Conservation (phyloP, 2,329 filamentous ascomycete genomes). For the Lecanicillium sp. region DNA sequence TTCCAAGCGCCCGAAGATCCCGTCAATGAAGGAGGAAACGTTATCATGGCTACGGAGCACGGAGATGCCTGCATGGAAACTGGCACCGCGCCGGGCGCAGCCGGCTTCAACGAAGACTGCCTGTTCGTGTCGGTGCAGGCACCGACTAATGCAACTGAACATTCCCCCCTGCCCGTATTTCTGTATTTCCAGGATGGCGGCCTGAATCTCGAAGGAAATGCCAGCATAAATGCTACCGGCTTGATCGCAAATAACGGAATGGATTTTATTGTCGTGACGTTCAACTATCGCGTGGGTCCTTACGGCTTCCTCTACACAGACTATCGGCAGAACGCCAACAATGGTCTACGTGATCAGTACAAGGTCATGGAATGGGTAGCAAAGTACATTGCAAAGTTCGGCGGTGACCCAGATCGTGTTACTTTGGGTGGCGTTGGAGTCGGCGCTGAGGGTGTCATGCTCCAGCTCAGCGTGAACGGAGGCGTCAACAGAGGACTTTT, state of each 20-base stretch:
- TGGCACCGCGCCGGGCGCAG: slow-evolving; percentile 19
- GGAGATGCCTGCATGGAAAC: slow-evolving; percentile 28
- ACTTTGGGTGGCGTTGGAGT: slow-evolving; percentile 59
- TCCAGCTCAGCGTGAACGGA: slow-evolving; percentile 54
- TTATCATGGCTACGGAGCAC: slow-evolving; percentile 46
- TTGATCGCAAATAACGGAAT: slow-evolving; percentile 52
- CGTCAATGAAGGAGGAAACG: slow-evolving; percentile 31
- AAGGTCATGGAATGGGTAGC: slow-evolving; percentile 66
- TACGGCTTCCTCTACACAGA: slow-evolving; percentile 65
- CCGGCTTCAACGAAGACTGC: slow-evolving; percentile 54
- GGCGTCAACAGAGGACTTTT: slow-evolving; percentile 44
- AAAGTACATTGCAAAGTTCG: slow-evolving; percentile 46
- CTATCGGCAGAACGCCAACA: slow-evolving; percentile 55
- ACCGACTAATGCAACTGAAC: slow-evolving; percentile 43
- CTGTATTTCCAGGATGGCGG: slow-evolving; percentile 55
- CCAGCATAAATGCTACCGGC: slow-evolving; percentile 54
- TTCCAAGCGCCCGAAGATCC: slow-evolving; percentile 65
- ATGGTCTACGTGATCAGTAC: slow-evolving; percentile 64
- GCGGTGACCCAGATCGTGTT: slow-evolving; percentile 48
- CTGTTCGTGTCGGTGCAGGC: slow-evolving; percentile 62
- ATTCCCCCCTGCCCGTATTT: slow-evolving; percentile 57
- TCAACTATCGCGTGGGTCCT: slow-evolving; percentile 71
- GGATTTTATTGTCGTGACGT: slow-evolving; percentile 61
- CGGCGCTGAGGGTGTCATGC: slow-evolving; percentile 58
- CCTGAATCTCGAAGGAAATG: slow-evolving; percentile 42